phyloP scores from a whole-genome alignment of 1,284 basidiomycete genomes.

The Ceratobasidium sp. region DNA sequence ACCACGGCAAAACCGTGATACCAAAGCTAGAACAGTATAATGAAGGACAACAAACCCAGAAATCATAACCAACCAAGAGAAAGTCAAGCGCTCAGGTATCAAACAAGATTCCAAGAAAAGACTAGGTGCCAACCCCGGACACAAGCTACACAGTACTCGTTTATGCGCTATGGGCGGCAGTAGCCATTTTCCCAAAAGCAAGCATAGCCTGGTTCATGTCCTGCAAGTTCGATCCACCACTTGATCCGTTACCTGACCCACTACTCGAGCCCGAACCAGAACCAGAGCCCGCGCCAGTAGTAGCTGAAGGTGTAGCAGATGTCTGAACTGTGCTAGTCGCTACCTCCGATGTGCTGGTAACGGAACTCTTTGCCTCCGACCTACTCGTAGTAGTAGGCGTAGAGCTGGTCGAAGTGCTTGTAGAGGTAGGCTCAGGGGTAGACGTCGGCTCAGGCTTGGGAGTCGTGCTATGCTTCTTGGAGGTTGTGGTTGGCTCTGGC shows the following conservation, averaged over 20 bases:
- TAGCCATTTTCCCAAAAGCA: constrained; percentile 40
- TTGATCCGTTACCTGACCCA: too few species aligned
- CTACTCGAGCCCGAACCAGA: constrained; percentile 9
- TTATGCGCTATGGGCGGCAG: not conserved
- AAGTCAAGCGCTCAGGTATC: not conserved
- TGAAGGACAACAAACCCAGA: constrained; percentile 32
- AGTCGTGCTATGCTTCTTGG: constrained; percentile 31
- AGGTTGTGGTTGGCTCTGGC: not conserved
- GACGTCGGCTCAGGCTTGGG: constrained; percentile 26
- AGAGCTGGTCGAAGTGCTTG: constrained; percentile 19
- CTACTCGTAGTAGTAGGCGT: constrained; percentile 41
- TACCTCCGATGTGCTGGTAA: constrained; percentile 24
- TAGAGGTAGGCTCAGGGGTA: constrained; percentile 22
- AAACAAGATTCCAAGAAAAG: not conserved
- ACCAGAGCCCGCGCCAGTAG: constrained; percentile 19
- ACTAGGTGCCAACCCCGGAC: not conserved
- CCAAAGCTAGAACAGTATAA: constrained; percentile 27
- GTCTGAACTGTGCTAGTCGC: not conserved
- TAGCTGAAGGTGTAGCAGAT: constrained; percentile 18
- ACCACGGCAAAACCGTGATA: constrained; percentile 25
- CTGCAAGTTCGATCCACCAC: constrained; percentile 37
- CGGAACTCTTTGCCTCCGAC: constrained; percentile 23
- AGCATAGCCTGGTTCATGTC: constrained; percentile 42
- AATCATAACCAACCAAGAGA: constrained; percentile 5
- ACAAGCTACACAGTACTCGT: not conserved